A percentile compares a stretch with the other conserved stretches of the same genome.
Evolutionary conservation across 1,284 basidiomycete genomes (phyloP).

Genomic region (Boletus sp.): DNA sequence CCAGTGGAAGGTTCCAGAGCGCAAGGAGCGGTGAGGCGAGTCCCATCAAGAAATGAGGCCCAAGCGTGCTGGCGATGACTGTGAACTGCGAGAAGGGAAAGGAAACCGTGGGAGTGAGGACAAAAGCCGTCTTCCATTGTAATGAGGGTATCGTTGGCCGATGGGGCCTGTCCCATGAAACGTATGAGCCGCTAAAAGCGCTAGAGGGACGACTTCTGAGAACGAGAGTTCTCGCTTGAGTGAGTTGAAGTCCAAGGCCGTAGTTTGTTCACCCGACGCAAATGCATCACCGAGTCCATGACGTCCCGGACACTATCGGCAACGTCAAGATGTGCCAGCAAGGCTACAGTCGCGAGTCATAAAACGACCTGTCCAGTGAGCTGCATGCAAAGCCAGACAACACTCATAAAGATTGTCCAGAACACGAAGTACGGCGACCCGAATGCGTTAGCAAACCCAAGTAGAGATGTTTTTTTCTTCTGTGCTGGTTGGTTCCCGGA

Average conservation of each 20-base stretch:
- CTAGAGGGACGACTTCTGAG: slow-evolving; percentile 66
- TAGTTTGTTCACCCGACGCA: slow-evolving; percentile 42
- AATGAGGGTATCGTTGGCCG: slow-evolving; percentile 87
- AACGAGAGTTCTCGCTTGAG: slow-evolving; percentile 38
- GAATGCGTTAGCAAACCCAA: slow-evolving; percentile 89
- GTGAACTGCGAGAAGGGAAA: slow-evolving; percentile 78
- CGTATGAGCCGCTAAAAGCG: slow-evolving; percentile 68
- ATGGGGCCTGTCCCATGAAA: slow-evolving; percentile 93
- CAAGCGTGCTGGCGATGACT: slow-evolving; percentile 81
- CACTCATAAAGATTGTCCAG: slow-evolving; percentile 60
- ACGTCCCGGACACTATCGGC: slow-evolving; percentile 78
- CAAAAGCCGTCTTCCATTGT: slow-evolving; percentile 94
- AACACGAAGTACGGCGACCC: slow-evolving; percentile 87
- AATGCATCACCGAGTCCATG: slow-evolving; percentile 52
- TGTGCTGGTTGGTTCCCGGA: not conserved
- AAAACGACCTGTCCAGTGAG: slow-evolving; percentile 82
- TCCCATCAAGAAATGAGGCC: slow-evolving; percentile 63
- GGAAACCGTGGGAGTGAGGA: slow-evolving; percentile 61
- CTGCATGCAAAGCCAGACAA: slow-evolving; percentile 63
- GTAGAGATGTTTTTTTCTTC: slow-evolving; percentile 57
- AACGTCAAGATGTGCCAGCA: slow-evolving; percentile 73
- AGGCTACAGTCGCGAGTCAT: slow-evolving; percentile 55
- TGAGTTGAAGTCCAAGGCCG: slow-evolving; percentile 19
- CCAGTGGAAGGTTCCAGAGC: slow-evolving; percentile 84
- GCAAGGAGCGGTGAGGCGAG: slow-evolving; percentile 71